These are phyloP conservation scores for Nicotiana benthamiana DNA, from an alignment of 257 asterid species.

Conservation along the genomic window DNA sequence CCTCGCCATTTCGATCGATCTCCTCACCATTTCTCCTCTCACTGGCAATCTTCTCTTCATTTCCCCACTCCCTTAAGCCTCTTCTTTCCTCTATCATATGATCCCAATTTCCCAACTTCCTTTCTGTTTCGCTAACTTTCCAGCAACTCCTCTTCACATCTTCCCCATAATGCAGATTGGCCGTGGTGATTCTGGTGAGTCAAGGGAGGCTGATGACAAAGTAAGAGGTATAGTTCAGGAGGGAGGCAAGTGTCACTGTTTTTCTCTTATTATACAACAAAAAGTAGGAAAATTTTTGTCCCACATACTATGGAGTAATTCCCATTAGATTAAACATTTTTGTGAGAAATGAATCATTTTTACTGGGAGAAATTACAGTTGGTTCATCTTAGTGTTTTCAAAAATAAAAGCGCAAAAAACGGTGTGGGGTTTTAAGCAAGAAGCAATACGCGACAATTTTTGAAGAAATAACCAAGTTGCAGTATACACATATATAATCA, in stretches of 20 bases:
- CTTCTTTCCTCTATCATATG: background rate
- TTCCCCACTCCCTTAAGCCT: background rate
- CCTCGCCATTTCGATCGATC: background rate
- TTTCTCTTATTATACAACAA: background rate
- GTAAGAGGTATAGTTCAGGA: background rate
- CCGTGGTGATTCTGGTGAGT: background rate
- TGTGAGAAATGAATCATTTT: background rate
- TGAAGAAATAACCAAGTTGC: background rate
- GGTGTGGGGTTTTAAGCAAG: background rate
- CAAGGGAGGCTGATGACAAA: background rate
- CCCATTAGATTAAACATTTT: background rate
- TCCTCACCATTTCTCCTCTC: background rate
- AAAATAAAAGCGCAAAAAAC: background rate
- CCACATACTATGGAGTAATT: background rate
- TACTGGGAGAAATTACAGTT: background rate
- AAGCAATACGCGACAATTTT: background rate
- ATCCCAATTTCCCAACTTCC: background rate
- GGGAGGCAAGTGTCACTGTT: background rate
- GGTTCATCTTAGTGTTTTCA: background rate
- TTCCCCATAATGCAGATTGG: background rate
- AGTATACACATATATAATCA: background rate
- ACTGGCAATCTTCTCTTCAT: background rate
- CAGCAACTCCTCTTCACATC: background rate
- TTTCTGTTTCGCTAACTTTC: background rate
- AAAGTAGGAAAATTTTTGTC: background rate